These are phyloP conservation scores for Musa acuminata DNA, from an alignment of 176 grass and related monocot species.

Conservation along the genomic window DNA sequence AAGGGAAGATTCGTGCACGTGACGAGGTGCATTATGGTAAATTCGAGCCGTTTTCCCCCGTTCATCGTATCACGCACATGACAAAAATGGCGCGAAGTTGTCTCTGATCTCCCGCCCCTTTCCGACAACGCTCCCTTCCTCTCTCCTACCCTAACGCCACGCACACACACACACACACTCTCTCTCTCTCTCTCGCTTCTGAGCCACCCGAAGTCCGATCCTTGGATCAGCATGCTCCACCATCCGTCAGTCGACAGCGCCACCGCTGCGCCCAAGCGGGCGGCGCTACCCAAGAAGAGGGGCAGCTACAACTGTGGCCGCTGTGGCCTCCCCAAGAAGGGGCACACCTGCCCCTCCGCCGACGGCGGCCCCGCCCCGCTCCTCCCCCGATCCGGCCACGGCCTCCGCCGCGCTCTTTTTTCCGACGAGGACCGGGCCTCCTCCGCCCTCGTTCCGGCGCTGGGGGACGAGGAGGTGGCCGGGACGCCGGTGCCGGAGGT, in stretches of 20 bases:
- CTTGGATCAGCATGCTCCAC: neutral
- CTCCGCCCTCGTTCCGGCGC: conserved; percentile 9
- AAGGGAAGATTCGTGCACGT: neutral
- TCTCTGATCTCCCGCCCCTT: conserved; percentile 10
- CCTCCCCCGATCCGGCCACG: conserved; percentile 7
- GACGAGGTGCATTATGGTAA: neutral
- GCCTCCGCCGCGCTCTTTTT: conserved; percentile 45
- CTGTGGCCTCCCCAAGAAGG: conserved; percentile 81
- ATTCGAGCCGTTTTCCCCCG: neutral
- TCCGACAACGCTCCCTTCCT: neutral
- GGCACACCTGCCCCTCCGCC: conserved; percentile 48
- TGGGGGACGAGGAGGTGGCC: conserved; percentile 22
- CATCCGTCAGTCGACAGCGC: neutral
- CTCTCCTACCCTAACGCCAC: neutral
- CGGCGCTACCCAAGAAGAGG: conserved; percentile 32
- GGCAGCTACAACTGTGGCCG: conserved; percentile 95
- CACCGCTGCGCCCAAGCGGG: conserved; percentile 8
- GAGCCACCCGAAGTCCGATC: too few species aligned
- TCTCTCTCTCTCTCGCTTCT: too few species aligned
- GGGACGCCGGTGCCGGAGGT: neutral
- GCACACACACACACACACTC: neutral
- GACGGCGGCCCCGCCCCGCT: neutral
- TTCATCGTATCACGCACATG: neutral
- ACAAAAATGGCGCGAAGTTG: neutral
- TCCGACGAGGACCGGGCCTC: conserved; percentile 37